Base-by-base conservation (phyloP, 2,329 filamentous ascomycete genomes). In the Capronia americana region DNA sequence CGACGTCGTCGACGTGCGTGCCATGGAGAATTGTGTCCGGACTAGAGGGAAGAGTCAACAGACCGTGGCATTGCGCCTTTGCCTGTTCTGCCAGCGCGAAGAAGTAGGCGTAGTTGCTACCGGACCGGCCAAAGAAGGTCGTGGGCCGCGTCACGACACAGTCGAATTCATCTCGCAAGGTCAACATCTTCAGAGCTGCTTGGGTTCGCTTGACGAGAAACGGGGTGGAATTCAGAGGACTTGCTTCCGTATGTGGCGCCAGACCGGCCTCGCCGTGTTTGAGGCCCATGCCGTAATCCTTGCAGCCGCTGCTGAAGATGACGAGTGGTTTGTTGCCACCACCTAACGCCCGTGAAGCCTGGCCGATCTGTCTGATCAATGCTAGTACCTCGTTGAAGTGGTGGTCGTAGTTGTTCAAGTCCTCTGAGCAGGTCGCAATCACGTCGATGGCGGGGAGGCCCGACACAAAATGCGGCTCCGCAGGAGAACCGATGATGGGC, bases 1-100 rank as follows among this genome's bases (percentile, higher is more conserved):
- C 82, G 55, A 82, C 84, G 67, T 85, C 83, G 67, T 85, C 83
- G 12, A 85, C 76, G 65, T 85, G 83, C 44, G 80, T 76, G 3
- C 78, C 80, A 64, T 85, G 83, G 66, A 83, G 73, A 34, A 84
- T 80, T 14, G 74, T 79, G 20, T 78, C 73, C 0, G 76, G 74
- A 48, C 79, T 69, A 0, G 76, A 72, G 0, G 77, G 74, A 2
- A 84, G 65, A 17, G 72, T 67, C 32, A 83, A 70, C 1, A 71
- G 65, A 12, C 57, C 61, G 28, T 44, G 41, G 1, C 20, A 28
- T 6, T 51, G 12, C 2, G 26, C 48, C 53, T 64, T 66, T 23
- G 63, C 66, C 26, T 70, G 67, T 3, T 69, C 63, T 0, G 77
- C 76, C 7, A 72, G 57, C 23, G 78, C 74, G 65, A 84, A 79